Conservation (phyloP, 164 flowering plant genomes). For the Cinnamomum micranthum region DNA sequence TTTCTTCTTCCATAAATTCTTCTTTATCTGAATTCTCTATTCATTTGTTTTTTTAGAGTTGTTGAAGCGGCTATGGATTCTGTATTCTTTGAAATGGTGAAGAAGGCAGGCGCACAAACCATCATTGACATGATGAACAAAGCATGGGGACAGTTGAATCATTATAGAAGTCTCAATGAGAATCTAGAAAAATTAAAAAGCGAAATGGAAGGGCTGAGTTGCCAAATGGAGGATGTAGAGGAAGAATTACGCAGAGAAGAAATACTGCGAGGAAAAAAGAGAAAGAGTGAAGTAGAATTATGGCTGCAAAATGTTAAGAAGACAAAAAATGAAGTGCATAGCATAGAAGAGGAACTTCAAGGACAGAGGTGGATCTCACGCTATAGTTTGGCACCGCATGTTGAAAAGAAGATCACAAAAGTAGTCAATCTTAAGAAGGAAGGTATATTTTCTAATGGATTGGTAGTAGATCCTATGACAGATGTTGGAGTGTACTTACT, state of each 20-base stretch:
- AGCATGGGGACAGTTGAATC: not conserved
- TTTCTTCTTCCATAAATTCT: no score
- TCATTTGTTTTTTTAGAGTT: not conserved
- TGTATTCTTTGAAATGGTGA: not conserved
- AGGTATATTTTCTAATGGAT: not conserved
- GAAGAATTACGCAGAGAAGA: not conserved
- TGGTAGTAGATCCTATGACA: not conserved
- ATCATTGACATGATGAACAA: not conserved
- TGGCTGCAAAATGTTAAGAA: not conserved
- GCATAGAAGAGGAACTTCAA: not conserved
- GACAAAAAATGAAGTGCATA: not conserved
- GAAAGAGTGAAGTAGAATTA: not conserved
- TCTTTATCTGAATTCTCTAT: no score
- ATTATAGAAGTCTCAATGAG: not conserved
- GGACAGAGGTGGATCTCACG: not conserved
- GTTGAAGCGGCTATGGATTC: not conserved
- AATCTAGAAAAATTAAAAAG: not conserved
- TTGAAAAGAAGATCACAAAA: not conserved
- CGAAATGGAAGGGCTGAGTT: not conserved
- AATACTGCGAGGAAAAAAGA: not conserved
- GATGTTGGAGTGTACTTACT: not conserved
- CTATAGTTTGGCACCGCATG: not conserved
- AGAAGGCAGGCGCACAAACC: not conserved
- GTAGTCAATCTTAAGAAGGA: not conserved
- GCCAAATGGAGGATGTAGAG: not conserved